A percentile compares a stretch with the other conserved stretches of the same genome.
phyloP scores from a whole-genome alignment of 176 grass and related monocot species.

The Ananas comosus region DNA sequence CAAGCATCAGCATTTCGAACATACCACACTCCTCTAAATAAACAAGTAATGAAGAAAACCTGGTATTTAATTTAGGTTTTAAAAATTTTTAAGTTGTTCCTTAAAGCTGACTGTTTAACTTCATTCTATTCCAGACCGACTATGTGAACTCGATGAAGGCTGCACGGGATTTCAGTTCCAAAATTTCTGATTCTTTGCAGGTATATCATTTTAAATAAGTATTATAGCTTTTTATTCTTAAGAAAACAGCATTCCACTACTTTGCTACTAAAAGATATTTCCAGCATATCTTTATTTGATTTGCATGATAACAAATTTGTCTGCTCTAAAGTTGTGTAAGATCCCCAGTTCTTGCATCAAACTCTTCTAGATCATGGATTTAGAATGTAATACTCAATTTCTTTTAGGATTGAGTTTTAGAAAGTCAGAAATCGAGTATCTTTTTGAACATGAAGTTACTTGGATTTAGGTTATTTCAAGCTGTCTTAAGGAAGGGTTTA shows the following conservation, averaged over 20 bases:
- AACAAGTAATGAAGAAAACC: slow-evolving; percentile 54
- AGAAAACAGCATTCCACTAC: background rate
- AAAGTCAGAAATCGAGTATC: too few relatives aligned
- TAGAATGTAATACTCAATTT: too few relatives aligned
- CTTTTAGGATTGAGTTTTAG: too few relatives aligned
- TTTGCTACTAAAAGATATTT: too few relatives aligned
- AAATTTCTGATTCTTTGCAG: slow-evolving; percentile 76
- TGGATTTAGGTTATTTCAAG: too few relatives aligned
- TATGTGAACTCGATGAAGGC: slow-evolving; percentile 95
- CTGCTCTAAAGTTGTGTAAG: too few relatives aligned
- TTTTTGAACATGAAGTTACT: too few relatives aligned
- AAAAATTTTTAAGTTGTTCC: background rate
- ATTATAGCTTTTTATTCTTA: background rate
- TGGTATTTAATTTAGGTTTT: background rate
- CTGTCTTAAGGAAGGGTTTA: too few relatives aligned
- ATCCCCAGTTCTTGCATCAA: too few relatives aligned
- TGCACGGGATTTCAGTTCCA: slow-evolving; percentile 81
- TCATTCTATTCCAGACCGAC: slow-evolving; percentile 45
- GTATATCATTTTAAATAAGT: slow-evolving; percentile 28
- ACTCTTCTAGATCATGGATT: too few relatives aligned
- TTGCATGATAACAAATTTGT: too few relatives aligned
- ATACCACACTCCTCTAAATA: slow-evolving; percentile 96
- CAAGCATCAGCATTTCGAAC: slow-evolving; percentile 81
- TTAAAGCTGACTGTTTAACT: background rate
- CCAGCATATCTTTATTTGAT: too few relatives aligned